These are phyloP conservation scores for Mercurialis annua DNA, from an alignment of 345 rosid species.

Conservation along the genomic window DNA sequence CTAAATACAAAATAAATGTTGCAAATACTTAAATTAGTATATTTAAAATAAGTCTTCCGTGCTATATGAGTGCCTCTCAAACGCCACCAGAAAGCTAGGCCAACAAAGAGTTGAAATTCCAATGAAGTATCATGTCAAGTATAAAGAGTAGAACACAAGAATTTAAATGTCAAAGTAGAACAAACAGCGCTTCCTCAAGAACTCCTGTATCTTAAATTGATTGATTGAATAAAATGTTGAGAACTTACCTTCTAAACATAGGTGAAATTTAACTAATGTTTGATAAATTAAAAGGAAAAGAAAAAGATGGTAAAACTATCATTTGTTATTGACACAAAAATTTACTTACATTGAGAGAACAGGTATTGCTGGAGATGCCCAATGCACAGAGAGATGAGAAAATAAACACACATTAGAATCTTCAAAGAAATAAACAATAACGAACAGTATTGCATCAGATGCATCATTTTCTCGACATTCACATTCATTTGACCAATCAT, in stretches of 20 bases:
- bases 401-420: slow-evolving; percentile 35
- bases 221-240: background rate
- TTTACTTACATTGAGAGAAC: slow-evolving; percentile 88
- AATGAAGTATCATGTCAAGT: too few species aligned
- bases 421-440: background rate
- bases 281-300: background rate
- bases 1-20: too few species aligned
- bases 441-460: background rate
- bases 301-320: background rate
- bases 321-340: slow-evolving; percentile 8
- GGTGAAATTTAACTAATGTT: background rate
- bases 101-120: too few species aligned
- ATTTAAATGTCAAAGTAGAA: background rate
- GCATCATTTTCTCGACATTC: background rate
- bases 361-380: slow-evolving; percentile 81
- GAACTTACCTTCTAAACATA: background rate
- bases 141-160: background rate
- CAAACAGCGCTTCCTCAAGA: background rate
- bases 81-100: too few species aligned
- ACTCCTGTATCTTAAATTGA: background rate
- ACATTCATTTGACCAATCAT: background rate
- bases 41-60: too few species aligned
- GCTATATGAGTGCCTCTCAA: too few species aligned
- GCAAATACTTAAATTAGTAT: too few species aligned
- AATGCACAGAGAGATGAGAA: slow-evolving; percentile 37